Base-by-base conservation (phyloP, 768 basidiomycete genomes). In the Cystobasidium onofrii region DNA sequence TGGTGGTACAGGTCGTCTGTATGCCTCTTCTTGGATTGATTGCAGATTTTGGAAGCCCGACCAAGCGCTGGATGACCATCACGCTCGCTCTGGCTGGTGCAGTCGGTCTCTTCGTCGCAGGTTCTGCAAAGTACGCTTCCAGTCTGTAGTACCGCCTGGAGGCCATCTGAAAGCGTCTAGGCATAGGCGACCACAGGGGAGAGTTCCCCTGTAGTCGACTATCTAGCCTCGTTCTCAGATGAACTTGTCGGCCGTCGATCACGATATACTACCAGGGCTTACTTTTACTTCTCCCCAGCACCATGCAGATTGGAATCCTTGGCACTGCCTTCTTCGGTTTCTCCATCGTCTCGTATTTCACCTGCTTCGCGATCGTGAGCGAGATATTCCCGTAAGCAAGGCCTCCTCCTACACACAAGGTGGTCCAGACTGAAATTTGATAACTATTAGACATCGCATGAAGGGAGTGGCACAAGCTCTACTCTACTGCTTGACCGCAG, bases 241-340 rank as follows among this genome's bases (percentile, higher is more conserved):
- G n/a, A n/a, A n/a, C n/a, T n/a, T n/a, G n/a, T n/a, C n/a, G n/a
- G n/a, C n/a, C n/a, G n/a, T n/a, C n/a, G n/a, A n/a, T n/a, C n/a
- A n/a, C n/a, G n/a, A n/a, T n/a, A n/a, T n/a, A n/a, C n/a, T n/a
- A n/a, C n/a, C n/a, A n/a, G n/a, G n/a, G n/a, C n/a, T n/a, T n/a
- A n/a, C n/a, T n/a, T n/a, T n/a, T n/a, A n/a, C n/a, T n/a, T n/a
- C 41, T 18, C 18, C 18, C 41, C 7, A 55, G 39, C 62, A 64
- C 20, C 9, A 29, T 29, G 62, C 62, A 64, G 33, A 33, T 64
- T 18, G 33, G n/a, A 9, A 64, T 57, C 20, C 31, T 57, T n/a
- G 55, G 55, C 20, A 57, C 55, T 15, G n/a, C 62, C 31, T 64
- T 33, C n/a, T 64, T 64, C 23, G 62, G 62, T 20, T 64, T 64